Evolutionary conservation across 306 rosid genomes (phyloP).

Genomic region (Albizia julibrissin): DNA sequence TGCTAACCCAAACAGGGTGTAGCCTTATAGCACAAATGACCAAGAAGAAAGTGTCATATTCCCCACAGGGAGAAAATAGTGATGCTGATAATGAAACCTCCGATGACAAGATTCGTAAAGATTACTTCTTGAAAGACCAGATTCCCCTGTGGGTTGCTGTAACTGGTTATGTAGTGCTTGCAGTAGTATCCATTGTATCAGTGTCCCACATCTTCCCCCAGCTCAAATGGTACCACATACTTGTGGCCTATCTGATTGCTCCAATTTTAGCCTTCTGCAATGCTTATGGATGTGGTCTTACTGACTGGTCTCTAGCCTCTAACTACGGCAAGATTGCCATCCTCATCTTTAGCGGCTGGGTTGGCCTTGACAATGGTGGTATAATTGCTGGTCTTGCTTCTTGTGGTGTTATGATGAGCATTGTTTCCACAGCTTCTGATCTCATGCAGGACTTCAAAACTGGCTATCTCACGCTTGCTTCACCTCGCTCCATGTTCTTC

Average conservation of each 20-base stretch:
- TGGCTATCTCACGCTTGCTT: slow-evolving; percentile 67
- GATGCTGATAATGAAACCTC: slow-evolving; percentile 5
- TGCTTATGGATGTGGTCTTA: slow-evolving; percentile 78
- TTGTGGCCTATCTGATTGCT: slow-evolving; percentile 57
- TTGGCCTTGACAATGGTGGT: slow-evolving; percentile 60
- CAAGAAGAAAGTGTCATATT: neutral
- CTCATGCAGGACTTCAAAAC: slow-evolving; percentile 85
- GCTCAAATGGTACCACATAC: slow-evolving; percentile 64
- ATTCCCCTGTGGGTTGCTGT: slow-evolving; percentile 57
- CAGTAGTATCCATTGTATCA: slow-evolving; percentile 42
- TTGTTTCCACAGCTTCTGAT: slow-evolving; percentile 78
- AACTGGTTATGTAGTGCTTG: slow-evolving; percentile 50
- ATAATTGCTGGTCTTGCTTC: slow-evolving; percentile 75
- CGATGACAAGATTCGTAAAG: slow-evolving; percentile 43
- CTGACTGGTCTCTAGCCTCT: slow-evolving; percentile 82
- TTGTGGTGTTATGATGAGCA: slow-evolving; percentile 86
- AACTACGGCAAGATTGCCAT: slow-evolving; percentile 78
- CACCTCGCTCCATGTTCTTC: slow-evolving; percentile 72
- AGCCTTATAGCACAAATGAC: slow-evolving; percentile 35
- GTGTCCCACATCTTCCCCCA: slow-evolving; percentile 63
- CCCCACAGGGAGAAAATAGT: neutral
- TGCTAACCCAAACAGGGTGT: slow-evolving; percentile 45
- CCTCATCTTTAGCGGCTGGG: slow-evolving; percentile 70
- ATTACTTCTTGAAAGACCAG: slow-evolving; percentile 62
- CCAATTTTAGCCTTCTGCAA: slow-evolving; percentile 76